Base-by-base conservation (phyloP, 1,139 yeast species). In the Nakaseomyces glabratus region DNA sequence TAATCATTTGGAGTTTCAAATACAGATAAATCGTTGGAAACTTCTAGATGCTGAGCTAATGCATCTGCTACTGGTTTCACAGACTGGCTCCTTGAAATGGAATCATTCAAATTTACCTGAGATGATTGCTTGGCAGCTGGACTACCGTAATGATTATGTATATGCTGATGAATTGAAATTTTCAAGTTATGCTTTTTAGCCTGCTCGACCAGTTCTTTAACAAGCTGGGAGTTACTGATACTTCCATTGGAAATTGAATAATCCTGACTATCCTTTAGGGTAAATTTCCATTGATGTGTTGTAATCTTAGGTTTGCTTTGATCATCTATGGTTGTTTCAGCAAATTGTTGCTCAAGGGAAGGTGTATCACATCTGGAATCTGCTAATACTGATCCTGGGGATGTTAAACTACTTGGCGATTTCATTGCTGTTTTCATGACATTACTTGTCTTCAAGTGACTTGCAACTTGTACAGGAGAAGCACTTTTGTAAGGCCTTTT, bases 91-190 rank as follows among this genome's bases (percentile, higher is more conserved):
- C 10, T 26, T 2, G 21, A 4, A 5, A 18, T 4, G 6, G 30
- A 9, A n/a, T 26, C 30, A 8, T 30, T 34, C 18, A 13, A 5
- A 29, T 21, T 31, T 15, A 36, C 15, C 1, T 38, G 20, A 3
- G 38, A 12, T 23, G 20, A 14, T 24, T 24, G 20, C 10, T 28
- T 28, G 29, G 39, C 20, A 10, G 31, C 24, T 14, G 37, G 2
- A 18, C 33, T n/a, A 22, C 38, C 33, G 51, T 79, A 82, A 50
- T 81, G 85, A 31, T 57, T 49, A 36, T 57, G 60, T 35, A 82
- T 77, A 57, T 85, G 95, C 53, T 85, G 95, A 58, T 84, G 94
- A 12, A 85, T 73, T 4, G 85, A 76, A 8, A 85, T 68, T 37
- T 73, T 69, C 38, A 82, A 66, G 20, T 73, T 69, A 45, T 73